These are phyloP conservation scores for Lindgomyces ingoldianus DNA, from an alignment of 495 filamentous ascomycete species.

Conservation along the genomic window DNA sequence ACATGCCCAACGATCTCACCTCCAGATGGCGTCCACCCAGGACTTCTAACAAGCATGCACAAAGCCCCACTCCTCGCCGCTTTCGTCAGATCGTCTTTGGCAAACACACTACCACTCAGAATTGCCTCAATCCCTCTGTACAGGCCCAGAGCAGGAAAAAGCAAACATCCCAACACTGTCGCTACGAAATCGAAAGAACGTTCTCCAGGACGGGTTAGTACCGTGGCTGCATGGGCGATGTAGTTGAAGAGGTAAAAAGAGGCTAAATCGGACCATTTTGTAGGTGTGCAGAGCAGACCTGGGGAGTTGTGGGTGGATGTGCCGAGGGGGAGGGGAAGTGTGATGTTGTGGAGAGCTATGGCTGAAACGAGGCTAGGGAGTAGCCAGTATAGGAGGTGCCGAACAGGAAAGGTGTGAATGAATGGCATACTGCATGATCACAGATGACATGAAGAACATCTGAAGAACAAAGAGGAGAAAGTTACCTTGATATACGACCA, in stretches of 20 bases:
- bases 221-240: constrained; percentile 17
- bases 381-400: too few species aligned
- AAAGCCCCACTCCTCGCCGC: constrained; percentile 26
- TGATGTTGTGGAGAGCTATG: constrained; percentile 19
- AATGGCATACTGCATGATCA: too few species aligned
- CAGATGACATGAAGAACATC: too few species aligned
- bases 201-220: constrained; percentile 6
- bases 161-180: constrained; percentile 7
- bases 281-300: constrained; percentile 16
- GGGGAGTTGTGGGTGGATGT: constrained; percentile 13
- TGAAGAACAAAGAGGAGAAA: too few species aligned
- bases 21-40: constrained; percentile 18
- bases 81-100: constrained; percentile 10
- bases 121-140: constrained; percentile 14
- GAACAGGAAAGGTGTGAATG: too few species aligned
- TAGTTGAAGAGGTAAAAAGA: constrained; percentile 22
- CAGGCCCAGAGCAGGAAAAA: constrained; percentile 9
- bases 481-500: too few species aligned
- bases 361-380: too few species aligned
- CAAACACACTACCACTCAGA: not conserved
- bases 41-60: constrained; percentile 27
- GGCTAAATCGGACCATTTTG: constrained; percentile 9
- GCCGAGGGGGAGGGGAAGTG: constrained; percentile 11
- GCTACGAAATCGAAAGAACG: not conserved
- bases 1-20: constrained; percentile 7